Base-by-base conservation (phyloP, 352 stramenopile species). In the Hyaloperonospora brassicae region DNA sequence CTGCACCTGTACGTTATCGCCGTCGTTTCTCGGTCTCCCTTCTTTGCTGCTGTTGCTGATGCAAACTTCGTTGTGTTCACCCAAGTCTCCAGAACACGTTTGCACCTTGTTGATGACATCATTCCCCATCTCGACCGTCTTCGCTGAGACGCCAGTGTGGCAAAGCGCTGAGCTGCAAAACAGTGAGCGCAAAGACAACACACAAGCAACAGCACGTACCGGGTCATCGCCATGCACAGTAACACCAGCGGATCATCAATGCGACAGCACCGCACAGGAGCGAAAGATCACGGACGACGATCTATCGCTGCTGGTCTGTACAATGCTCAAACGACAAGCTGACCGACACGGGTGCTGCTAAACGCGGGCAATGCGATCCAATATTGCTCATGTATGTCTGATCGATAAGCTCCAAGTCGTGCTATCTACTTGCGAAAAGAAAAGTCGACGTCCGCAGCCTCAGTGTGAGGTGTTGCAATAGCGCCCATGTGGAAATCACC, bases 401-500 rank as follows among this genome's bases (percentile, higher is more conserved):
- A 55, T 35, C 25, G 38, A 46, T 24, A 39, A n/a, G 39, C 36
- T 38, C 13, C 14, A 50, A 41, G 27, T 54, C 10, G 35, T 25
- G 25, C 40, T 24, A 64, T 55, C 52, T 72, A 73, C 61, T 79
- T 55, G 36, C 82, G 78, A 47, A 93, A 70, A 21, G 83, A 93
- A 68, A 89, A 93, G 52, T 93, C 83, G 62, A 70, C 81, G 66
- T 93, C 83, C 51, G 76, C 78, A 14, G 83, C 80, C 25, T 70
- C 55, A n/a, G 73, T 58, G 50, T 89, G 79, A n/a, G 72, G 79
- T 53, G 68, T 76, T 44, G 76, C 70, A 50, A 96, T 85, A 52
- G 78, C 77, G 24, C 84, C 86, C 68, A 91, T 81, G 68, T 97
- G 89, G 61, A 86, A 84, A 61, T 93, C 72, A 13, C 89, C 89